phyloP scores from a whole-genome alignment of 352 stramenopile species.

The Globisporangium irregulare region DNA sequence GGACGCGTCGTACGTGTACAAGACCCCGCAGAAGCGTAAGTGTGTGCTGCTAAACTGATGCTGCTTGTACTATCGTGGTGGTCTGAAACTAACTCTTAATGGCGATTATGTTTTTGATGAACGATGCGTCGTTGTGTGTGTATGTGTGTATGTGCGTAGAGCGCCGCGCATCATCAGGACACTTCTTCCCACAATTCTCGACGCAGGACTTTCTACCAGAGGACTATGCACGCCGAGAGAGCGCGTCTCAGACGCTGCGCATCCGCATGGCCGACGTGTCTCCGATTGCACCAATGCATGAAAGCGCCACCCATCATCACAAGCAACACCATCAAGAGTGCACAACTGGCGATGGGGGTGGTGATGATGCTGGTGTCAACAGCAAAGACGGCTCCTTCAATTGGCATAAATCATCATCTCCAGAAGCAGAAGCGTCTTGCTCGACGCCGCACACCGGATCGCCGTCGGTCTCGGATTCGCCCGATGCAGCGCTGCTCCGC shows the following conservation, averaged over 20 bases:
- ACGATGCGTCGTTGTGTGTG: not conserved
- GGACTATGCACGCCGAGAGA: conserved; percentile 13
- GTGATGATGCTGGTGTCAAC: not conserved
- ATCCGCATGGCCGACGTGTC: conserved; percentile 52
- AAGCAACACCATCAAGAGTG: conserved; percentile 2
- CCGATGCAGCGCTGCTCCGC: conserved; percentile 4
- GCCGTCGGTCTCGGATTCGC: conserved; percentile 2
- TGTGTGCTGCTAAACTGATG: conserved; percentile 8
- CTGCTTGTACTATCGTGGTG: not conserved
- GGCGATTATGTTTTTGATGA: not conserved
- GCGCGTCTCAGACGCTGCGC: conserved; percentile 53
- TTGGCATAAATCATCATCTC: not conserved
- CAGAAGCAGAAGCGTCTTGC: not conserved
- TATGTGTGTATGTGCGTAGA: not conserved
- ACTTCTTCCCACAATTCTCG: conserved; percentile 52
- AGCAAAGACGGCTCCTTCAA: not conserved
- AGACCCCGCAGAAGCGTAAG: conserved; percentile 32
- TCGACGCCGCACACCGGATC: conserved; percentile 8
- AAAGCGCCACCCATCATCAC: conserved; percentile 10
- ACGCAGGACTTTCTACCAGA: conserved; percentile 45
- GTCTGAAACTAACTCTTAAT: not conserved
- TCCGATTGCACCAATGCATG: conserved; percentile 39
- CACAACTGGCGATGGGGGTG: not conserved
- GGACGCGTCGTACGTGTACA: conserved; percentile 66
- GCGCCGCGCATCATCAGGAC: conserved; percentile 8